Evolutionary conservation across 1,284 basidiomycete genomes (phyloP).

Genomic region (Ustilago bromivora): DNA sequence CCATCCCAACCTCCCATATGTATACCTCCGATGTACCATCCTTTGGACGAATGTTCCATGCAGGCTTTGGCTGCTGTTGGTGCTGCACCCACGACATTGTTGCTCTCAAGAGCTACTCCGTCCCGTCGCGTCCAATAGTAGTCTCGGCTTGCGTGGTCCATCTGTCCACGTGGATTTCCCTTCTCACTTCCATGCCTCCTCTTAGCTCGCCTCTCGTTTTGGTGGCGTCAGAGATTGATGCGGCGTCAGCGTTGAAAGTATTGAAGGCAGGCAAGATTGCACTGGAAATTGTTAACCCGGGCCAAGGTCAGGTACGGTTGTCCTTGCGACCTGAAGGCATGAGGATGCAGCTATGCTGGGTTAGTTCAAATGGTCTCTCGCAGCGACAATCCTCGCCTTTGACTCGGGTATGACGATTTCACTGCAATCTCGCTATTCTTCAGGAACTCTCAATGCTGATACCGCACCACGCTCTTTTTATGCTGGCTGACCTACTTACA

Average conservation of each 20-base stretch:
- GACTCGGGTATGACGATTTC: neutral
- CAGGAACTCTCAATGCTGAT: constrained; percentile 4
- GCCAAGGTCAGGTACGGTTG: neutral
- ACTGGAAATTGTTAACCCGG: neutral
- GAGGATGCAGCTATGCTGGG: too few species aligned
- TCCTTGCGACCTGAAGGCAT: too few species aligned
- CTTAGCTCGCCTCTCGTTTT: neutral
- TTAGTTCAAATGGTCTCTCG: neutral
- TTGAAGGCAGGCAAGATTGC: neutral
- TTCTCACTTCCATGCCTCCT: neutral
- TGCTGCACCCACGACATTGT: neutral
- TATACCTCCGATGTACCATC: constrained; percentile 18
- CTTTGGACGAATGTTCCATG: neutral
- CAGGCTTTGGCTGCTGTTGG: neutral
- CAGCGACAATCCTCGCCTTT: neutral
- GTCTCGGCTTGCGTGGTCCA: neutral
- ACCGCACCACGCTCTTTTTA: constrained; percentile 21
- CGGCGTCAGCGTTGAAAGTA: neutral
- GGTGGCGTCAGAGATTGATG: constrained; percentile 1
- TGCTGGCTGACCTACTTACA: constrained; percentile 30
- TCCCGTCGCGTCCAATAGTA: neutral
- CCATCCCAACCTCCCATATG: constrained; percentile 11
- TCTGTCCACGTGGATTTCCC: neutral
- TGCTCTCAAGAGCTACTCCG: neutral
- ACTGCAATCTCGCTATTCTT: neutral